Percentiles rank a stretch among this genome's conserved stretches.
phyloP scores from a whole-genome alignment of 805 yeast species.

The Kregervanrija pseudodelftensis region DNA sequence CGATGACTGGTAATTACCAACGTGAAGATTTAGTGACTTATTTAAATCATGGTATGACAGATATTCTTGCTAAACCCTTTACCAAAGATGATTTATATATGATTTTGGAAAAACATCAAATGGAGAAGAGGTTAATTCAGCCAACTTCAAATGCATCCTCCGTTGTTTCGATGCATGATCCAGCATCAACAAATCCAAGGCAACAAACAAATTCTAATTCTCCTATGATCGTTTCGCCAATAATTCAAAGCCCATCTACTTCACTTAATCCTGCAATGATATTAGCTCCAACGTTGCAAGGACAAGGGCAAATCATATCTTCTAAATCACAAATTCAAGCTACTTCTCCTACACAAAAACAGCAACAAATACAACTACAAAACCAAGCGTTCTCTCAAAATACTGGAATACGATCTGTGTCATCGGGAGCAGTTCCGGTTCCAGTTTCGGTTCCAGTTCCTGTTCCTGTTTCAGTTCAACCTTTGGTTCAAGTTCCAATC shows the following conservation, averaged over 20 bases:
- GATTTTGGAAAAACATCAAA: slow-evolving; percentile 68
- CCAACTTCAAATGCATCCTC: slow-evolving; percentile 7
- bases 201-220: not conserved
- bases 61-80: slow-evolving; percentile 89
- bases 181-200: not conserved
- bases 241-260: not conserved
- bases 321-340: not conserved
- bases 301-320: too few species aligned
- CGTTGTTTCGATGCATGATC: not conserved
- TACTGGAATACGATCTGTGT: not conserved
- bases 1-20: slow-evolving; percentile 88
- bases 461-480: not conserved
- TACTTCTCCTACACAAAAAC: not conserved
- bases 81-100: slow-evolving; percentile 77
- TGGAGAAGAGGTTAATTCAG: slow-evolving; percentile 30
- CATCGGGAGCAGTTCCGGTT: not conserved
- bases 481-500: not conserved
- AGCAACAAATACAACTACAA: not conserved
- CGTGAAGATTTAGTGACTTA: slow-evolving; percentile 75
- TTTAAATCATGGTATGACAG: slow-evolving; percentile 84
- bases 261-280: not conserved
- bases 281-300: not conserved
- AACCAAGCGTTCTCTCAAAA: not conserved
- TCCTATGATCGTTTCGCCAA: not conserved
- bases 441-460: not conserved